Evolutionary conservation across 2,329 filamentous ascomycete species (phyloP), one percentile per base, ranked within the genome.

Genomic region (Stachybotrys chartarum): DNA sequence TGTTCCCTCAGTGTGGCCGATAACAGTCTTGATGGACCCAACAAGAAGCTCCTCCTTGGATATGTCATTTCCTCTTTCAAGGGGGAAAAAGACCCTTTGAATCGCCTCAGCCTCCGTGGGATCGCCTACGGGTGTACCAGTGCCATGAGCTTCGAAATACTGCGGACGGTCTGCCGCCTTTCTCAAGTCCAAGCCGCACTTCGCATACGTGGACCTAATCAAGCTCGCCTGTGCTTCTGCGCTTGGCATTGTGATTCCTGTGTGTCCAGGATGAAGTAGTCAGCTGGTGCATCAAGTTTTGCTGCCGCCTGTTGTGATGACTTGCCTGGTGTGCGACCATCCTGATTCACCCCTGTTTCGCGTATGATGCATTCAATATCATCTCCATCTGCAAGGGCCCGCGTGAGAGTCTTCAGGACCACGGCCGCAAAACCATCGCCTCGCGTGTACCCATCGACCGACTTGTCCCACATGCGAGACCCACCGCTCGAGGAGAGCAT

Each of bases 401-500:
- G 60, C 12, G 60, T 68, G 6, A 81, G 65, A 3, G 59, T 62
- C 59, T 82, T 83, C 7, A 83, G 55, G 0, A 80, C 62, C 0
- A 81, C 59, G 0, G 68, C 64, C 0, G 71, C 75, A 18, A 17
- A 11, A 31, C 49, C 49, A 18, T 51, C 49, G n/a, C 49, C 49
- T 82, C 84, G 76, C 0, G 78, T 82, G 59, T 84, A 88, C 0
- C 85, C 85, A 45, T 64, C 50, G 52, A 62, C 64, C 54, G 31
- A 18, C 7, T n/a, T 30, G 30, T 51, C 49, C 49, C 49, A 51
- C 49, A 51, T 51, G 49, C 24, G 24, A 6, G 17, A 31, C 24
- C 64, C 51, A 56, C 67, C 57, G 60, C 70, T 57, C 35, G 63
- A 60, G 45, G 79, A 78, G 52, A 74, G 76, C 14, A 76, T 82